Evolutionary conservation across 495 filamentous ascomycete genomes (phyloP).

Genomic region (Penicillium ochrochloron): DNA sequence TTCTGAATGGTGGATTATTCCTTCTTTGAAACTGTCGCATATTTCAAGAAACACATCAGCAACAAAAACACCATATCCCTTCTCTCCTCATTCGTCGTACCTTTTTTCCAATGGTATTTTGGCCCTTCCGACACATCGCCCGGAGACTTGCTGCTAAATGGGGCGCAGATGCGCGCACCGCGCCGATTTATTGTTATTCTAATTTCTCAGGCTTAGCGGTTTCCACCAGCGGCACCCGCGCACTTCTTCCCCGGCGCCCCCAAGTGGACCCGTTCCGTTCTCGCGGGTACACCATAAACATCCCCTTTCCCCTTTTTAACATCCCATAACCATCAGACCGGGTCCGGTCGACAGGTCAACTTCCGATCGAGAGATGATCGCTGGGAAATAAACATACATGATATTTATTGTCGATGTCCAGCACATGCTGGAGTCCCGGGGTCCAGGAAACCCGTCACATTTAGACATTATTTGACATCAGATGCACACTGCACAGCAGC

Average conservation of each 20-base stretch:
- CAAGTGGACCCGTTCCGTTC: conserved; percentile 11
- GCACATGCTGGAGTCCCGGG: conserved; percentile 8
- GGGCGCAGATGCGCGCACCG: not conserved
- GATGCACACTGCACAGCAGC: conserved; percentile 2
- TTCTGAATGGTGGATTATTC: not conserved
- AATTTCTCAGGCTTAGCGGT: not conserved
- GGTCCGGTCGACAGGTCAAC: conserved; percentile 8
- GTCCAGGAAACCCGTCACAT: conserved; percentile 10
- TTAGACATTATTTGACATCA: conserved; percentile 3
- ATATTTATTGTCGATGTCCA: not conserved
- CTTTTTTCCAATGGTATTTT: not conserved
- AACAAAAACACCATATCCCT: not conserved
- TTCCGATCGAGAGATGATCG: not conserved
- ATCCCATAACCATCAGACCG: not conserved
- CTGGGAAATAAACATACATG: not conserved
- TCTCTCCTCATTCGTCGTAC: not conserved
- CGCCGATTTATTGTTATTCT: too few relatives aligned
- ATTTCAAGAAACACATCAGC: not conserved
- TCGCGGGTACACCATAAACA: conserved; percentile 1
- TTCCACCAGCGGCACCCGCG: conserved; percentile 6
- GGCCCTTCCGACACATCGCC: not conserved
- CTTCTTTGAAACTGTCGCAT: conserved; percentile 6
- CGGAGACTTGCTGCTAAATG: conserved; percentile 10
- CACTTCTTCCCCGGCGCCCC: conserved; percentile 9
- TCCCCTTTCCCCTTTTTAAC: not conserved